Percentiles rank a stretch among this genome's conserved stretches.
Evolutionary conservation across 768 basidiomycete genomes (phyloP).

Genomic region (Chalciporus pseudorubinellus): DNA sequence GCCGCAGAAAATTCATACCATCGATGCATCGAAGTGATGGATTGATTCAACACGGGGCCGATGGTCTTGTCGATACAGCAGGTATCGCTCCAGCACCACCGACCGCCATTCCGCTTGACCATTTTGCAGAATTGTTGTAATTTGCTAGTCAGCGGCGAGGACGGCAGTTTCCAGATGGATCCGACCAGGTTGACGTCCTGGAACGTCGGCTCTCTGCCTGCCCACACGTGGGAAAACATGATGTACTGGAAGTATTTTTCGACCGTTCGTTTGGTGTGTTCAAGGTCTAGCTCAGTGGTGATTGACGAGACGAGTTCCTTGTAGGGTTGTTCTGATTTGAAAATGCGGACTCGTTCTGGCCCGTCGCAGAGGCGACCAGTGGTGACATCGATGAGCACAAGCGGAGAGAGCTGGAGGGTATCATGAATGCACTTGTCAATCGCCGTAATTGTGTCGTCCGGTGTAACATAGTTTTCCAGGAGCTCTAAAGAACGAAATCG

Average conservation of each 20-base stretch:
- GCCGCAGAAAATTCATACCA: too few species aligned
- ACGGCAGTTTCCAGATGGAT: slow-evolving; percentile 6
- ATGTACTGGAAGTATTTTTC: slow-evolving; percentile 12
- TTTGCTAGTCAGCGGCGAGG: slow-evolving; percentile 6
- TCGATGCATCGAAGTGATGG: too few species aligned
- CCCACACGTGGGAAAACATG: slow-evolving; percentile 14
- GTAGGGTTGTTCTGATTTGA: slow-evolving; percentile 6
- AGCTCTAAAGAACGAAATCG: too few species aligned
- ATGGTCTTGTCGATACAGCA: neutral
- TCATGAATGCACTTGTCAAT: slow-evolving; percentile 4
- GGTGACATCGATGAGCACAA: slow-evolving; percentile 9
- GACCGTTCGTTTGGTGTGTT: slow-evolving; percentile 1
- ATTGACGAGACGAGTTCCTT: slow-evolving; percentile 11
- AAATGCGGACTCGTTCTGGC: slow-evolving; percentile 3
- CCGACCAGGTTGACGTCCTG: slow-evolving; percentile 9
- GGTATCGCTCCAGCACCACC: slow-evolving; percentile 15
- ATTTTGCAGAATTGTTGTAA: slow-evolving; percentile 9
- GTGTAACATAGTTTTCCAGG: neutral
- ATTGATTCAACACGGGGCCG: neutral
- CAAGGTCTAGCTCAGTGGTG: slow-evolving; percentile 6
- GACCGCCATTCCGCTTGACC: slow-evolving; percentile 4
- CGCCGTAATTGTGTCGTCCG: neutral
- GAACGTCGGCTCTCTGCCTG: slow-evolving; percentile 15
- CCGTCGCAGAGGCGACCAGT: slow-evolving; percentile 8
- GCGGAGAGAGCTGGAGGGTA: slow-evolving; percentile 4